Conservation (phyloP, 2,329 filamentous ascomycete species). For the Pseudogymnoascus verrucosus region DNA sequence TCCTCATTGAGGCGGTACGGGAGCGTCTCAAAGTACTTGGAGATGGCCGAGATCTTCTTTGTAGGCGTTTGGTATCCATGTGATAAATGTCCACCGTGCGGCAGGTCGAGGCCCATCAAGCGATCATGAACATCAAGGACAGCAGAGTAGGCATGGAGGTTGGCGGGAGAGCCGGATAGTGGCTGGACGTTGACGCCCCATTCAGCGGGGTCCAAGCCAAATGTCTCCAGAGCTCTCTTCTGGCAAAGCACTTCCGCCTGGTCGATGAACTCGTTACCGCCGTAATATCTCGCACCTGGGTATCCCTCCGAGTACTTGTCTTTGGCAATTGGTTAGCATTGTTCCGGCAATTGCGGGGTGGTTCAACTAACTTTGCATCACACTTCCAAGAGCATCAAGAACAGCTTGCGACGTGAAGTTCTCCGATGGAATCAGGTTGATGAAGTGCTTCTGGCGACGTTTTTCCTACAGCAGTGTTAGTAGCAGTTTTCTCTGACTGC, state of each 20-base stretch:
- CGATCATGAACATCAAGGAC: slow-evolving; percentile 88
- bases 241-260: slow-evolving; percentile 84
- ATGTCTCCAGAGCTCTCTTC: slow-evolving; percentile 79
- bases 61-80: slow-evolving; percentile 96
- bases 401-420: slow-evolving; percentile 94
- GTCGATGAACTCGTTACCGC: slow-evolving; percentile 94
- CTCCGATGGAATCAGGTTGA: slow-evolving; percentile 92
- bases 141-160: slow-evolving; percentile 82
- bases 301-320: slow-evolving; percentile 99
- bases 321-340: slow-evolving; percentile 30
- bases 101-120: slow-evolving; percentile 61
- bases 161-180: slow-evolving; percentile 53
- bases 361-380: slow-evolving; percentile 73
- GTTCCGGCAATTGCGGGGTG: slow-evolving; percentile 10
- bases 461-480: slow-evolving; percentile 61
- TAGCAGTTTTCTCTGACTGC: neutral
- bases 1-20: slow-evolving; percentile 87
- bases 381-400: slow-evolving; percentile 81
- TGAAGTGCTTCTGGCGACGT: slow-evolving; percentile 91
- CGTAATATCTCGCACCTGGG: slow-evolving; percentile 91
- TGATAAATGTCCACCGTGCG: slow-evolving; percentile 10
- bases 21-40: slow-evolving; percentile 97
- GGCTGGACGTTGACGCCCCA: slow-evolving; percentile 96
- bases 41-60: slow-evolving; percentile 94
- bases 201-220: slow-evolving; percentile 71